Base-by-base conservation (phyloP, 139 green algal genomes). In the Gonium pectorale region DNA sequence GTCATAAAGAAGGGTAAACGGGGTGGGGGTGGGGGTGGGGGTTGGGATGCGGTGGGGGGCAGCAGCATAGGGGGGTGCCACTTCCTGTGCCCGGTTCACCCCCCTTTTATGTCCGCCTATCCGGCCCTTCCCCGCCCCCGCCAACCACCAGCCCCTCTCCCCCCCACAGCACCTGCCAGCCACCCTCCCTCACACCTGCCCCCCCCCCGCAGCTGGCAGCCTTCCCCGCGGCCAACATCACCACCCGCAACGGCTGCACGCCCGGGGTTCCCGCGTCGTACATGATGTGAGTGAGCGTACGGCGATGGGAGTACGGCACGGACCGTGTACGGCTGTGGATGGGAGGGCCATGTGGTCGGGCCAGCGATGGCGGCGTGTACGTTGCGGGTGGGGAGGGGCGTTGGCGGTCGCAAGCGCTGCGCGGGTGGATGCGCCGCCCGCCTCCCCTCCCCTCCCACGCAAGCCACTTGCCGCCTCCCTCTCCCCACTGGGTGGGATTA, bases 241-340 rank as follows among this genome's bases (percentile, higher is more conserved):
- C 75, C 59, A 71, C 75, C 13, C 75, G 75, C 19, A 82, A 82
- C 75, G 75, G 75, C 40, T 82, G 75, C 75, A 71, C 59, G 29
- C 75, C 75, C 13, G 75, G 59, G 3, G 75, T 82, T 2, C 75
- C 75, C 3, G 40, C 75, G 15, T 19, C 75, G 17, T 82, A 82
- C 40, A 72, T 82, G 59, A 71, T 82, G 73, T 77, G 68, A 41
- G 68, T 60, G 41, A 41, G 62, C n/a, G 11, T 11, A 13, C 49
- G 17, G 13, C 17, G 49, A 17, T 56, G 13, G 49, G 49, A 13
- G 17, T 13, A 13, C 17, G 49, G 49, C 49, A 56, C 49, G 49
- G 13, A 56, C 49, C 49, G 49, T 17, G 17, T n/a, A n/a, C n/a
- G n/a, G n/a, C n/a, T n/a, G n/a, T n/a, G n/a, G n/a, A n/a, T n/a